Conservation (phyloP, 331 rosid genomes). For the Malus hybrid region DNA sequence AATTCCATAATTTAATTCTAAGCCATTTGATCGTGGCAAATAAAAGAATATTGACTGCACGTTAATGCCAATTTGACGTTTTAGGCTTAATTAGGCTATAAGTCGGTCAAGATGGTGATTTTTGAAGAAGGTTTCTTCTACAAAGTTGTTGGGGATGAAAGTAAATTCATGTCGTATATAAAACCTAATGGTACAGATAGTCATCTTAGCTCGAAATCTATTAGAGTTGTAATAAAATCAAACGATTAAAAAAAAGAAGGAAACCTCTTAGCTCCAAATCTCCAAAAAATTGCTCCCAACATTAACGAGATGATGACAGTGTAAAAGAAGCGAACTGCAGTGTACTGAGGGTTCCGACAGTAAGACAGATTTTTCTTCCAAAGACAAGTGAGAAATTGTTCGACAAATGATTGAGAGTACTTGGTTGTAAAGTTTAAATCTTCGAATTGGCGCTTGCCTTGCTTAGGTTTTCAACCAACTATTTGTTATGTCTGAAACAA, state of each 20-base stretch:
- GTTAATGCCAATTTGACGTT: too few relatives aligned
- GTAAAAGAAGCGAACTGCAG: slow-evolving; percentile 95
- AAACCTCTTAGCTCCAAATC: slow-evolving; percentile 88
- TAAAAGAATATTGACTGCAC: too few relatives aligned
- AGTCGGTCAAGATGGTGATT: too few relatives aligned
- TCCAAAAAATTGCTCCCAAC: slow-evolving; percentile 98
- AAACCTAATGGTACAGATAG: background rate
- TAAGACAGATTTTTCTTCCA: slow-evolving; percentile 97
- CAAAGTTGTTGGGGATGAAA: background rate
- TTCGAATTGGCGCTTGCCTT: slow-evolving; percentile 58
- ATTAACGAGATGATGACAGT: slow-evolving; percentile 86
- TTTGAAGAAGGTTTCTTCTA: too few relatives aligned
- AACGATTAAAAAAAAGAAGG: slow-evolving; percentile 1
- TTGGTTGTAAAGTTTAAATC: slow-evolving; percentile 80
- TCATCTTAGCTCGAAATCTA: too few relatives aligned
- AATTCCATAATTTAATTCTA: too few relatives aligned
- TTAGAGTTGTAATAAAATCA: background rate
- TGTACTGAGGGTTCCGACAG: slow-evolving; percentile 96
- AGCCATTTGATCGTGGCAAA: too few relatives aligned
- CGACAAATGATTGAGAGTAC: slow-evolving; percentile 66
- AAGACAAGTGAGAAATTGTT: slow-evolving; percentile 89
- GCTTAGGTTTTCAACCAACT: slow-evolving; percentile 79
- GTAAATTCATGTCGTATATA: background rate
- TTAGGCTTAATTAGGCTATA: too few relatives aligned
- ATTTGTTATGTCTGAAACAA: slow-evolving; percentile 55